Evolutionary conservation across 2,329 filamentous ascomycete genomes (phyloP).

Genomic region (Didymella pomorum): DNA sequence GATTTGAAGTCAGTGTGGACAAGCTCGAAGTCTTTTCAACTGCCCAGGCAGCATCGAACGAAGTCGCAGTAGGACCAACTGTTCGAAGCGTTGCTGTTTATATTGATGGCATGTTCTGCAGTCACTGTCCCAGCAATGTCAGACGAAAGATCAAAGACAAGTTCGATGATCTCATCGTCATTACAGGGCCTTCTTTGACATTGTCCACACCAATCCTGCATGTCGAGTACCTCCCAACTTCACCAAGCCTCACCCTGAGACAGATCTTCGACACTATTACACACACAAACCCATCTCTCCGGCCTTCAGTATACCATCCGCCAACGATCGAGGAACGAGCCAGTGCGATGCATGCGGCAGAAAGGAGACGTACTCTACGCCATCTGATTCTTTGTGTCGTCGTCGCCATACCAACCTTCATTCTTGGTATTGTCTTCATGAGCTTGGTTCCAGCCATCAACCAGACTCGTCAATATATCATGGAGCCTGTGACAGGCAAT

Average conservation of each 20-base stretch:
- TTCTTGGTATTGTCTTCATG: conserved; percentile 93
- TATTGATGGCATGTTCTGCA: conserved; percentile 57
- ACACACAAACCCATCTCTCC: conserved; percentile 70
- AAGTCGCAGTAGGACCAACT: conserved; percentile 22
- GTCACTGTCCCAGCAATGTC: conserved; percentile 60
- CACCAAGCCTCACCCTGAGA: conserved; percentile 76
- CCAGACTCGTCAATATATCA: conserved; percentile 68
- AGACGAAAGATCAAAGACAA: conserved; percentile 60
- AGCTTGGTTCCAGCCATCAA: conserved; percentile 72
- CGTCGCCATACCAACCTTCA: conserved; percentile 80
- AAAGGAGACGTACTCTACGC: conserved; percentile 72
- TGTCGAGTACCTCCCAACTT: conserved; percentile 72
- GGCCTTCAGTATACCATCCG: conserved; percentile 76
- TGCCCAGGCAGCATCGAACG: conserved; percentile 6
- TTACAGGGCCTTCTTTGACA: conserved; percentile 65
- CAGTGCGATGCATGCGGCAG: conserved; percentile 72
- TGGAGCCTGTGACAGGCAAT: conserved; percentile 70
- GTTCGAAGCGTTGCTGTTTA: conserved; percentile 47
- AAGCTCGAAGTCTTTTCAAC: conserved; percentile 35
- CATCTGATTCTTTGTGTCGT: conserved; percentile 75
- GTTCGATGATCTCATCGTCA: conserved; percentile 58
- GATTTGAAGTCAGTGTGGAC: conserved; percentile 53
- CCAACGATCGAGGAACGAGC: conserved; percentile 86
- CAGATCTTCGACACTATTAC: conserved; percentile 74
- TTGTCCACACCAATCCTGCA: conserved; percentile 70